Base-by-base conservation (phyloP, 805 yeast species). In the Ogataea zsoltii region DNA sequence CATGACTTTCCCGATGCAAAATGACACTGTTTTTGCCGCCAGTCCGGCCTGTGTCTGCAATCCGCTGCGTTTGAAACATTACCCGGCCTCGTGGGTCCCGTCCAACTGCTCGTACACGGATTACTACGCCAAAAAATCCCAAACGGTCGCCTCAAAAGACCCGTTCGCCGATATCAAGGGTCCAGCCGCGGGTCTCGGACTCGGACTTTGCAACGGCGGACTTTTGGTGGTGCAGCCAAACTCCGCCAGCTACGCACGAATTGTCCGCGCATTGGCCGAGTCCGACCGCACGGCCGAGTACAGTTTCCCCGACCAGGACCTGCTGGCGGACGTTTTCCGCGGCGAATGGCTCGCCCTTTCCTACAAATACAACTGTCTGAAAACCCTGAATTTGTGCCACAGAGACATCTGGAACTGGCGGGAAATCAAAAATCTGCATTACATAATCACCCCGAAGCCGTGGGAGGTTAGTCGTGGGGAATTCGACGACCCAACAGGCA, bases 21-120 rank as follows among this genome's bases (percentile, higher is more conserved):
- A 57, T 9, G 55, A 57, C 2, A 54, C 57, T 4, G 72, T 67
- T 3, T 79, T 80, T 62, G 85, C 83, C 0, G 83, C 84, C 0
- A 59, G 76, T 10, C 80, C 79, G 51, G 84, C 85, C 2, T 80
- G 85, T 60, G 81, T 78, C 17, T 80, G 85, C 61, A 80, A 80
- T 51, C 85, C 85, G 4, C 67, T 72, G 61, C 57, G 69, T 16
- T 70, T 73, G 49, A 51, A 69, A 0, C 82, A 80, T 56, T 80
- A 80, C 47, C 85, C 85, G 13, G 48, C 57, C 38, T 68, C 76
- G 50, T 80, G 85, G 85, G 51, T 67, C 9, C 64, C 67, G 2
- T 69, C 64, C 42, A 79, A 79, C 56, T 80, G 85, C 53, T 72
- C 75, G 3, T 79, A 68, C 52, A 71, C 82, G 2, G 57, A 67